Conservation (phyloP, 345 rosid species). For the Eucalyptus cloeziana region DNA sequence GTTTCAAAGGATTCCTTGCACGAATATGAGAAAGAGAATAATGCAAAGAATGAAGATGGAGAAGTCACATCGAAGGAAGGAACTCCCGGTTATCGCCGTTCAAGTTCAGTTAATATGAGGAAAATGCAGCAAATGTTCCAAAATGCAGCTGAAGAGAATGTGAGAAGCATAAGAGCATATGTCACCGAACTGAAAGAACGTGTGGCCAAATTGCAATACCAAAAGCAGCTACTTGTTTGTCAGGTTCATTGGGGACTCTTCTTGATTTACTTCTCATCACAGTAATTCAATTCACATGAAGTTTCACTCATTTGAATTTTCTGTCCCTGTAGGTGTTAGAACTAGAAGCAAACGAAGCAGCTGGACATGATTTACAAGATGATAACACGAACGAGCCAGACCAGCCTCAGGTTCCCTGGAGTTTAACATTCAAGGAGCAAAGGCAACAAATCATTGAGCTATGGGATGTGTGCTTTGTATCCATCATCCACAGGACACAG, state of each 20-base stretch:
- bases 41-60: constrained; percentile 77
- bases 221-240: constrained; percentile 98
- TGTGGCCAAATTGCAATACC: constrained; percentile 94
- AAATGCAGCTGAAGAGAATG: constrained; percentile 99
- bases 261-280: neutral
- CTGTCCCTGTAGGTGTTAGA: constrained; percentile 64
- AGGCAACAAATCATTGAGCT: constrained; percentile 90
- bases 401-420: constrained; percentile 76
- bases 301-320: neutral
- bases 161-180: constrained; percentile 85
- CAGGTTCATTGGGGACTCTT: constrained; percentile 33
- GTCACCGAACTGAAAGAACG: constrained; percentile 95
- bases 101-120: constrained; percentile 93
- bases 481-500: constrained; percentile 90
- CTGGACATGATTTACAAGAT: constrained; percentile 59
- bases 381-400: constrained; percentile 32
- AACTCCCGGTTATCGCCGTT: constrained; percentile 58
- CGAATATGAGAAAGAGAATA: constrained; percentile 59
- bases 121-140: constrained; percentile 99
- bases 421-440: constrained; percentile 68
- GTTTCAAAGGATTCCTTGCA: constrained; percentile 20
- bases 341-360: constrained; percentile 94
- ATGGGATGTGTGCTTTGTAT: constrained; percentile 84
- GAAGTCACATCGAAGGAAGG: constrained; percentile 78
- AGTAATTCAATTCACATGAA: neutral